Percentiles rank a stretch among this genome's conserved stretches.
Conservation (phyloP, 345 rosid genomes). For the Gossypium anomalum region DNA sequence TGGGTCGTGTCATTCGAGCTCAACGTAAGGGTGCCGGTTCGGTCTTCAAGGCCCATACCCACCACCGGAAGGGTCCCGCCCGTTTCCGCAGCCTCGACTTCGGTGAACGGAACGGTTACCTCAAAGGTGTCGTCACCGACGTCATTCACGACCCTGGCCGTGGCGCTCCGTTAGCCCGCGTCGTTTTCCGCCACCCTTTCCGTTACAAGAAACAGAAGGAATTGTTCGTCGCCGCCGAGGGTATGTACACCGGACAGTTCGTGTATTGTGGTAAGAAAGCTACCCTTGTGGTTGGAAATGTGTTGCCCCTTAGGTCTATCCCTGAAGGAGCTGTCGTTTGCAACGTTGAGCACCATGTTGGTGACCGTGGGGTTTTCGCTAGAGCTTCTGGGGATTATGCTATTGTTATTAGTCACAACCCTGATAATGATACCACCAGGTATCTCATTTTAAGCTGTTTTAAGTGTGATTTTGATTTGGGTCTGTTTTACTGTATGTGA, state of each 20-base stretch:
- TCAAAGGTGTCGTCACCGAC: slow-evolving; percentile 60
- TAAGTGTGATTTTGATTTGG: not conserved
- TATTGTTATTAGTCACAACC: slow-evolving; percentile 59
- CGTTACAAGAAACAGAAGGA: slow-evolving; percentile 71
- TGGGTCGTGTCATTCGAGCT: slow-evolving; percentile 77
- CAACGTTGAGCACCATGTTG: slow-evolving; percentile 71
- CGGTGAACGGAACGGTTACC: slow-evolving; percentile 67
- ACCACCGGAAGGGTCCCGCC: slow-evolving; percentile 76
- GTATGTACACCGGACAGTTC: slow-evolving; percentile 53
- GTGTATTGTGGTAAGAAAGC: slow-evolving; percentile 64
- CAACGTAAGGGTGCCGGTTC: slow-evolving; percentile 76
- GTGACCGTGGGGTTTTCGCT: slow-evolving; percentile 54
- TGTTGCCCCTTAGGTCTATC: slow-evolving; percentile 47
- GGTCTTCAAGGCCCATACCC: slow-evolving; percentile 73
- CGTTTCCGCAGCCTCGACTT: slow-evolving; percentile 65
- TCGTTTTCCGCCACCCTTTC: slow-evolving; percentile 62
- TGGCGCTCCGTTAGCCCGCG: slow-evolving; percentile 67
- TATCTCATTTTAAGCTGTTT: slow-evolving; percentile 3
- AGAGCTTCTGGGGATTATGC: slow-evolving; percentile 44
- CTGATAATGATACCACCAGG: slow-evolving; percentile 65
- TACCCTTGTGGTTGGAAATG: slow-evolving; percentile 52
- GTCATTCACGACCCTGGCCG: slow-evolving; percentile 71
- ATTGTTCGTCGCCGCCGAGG: slow-evolving; percentile 62
- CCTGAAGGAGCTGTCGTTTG: slow-evolving; percentile 77
- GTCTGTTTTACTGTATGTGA: not conserved